These are phyloP conservation scores for Stygiomarasmius scandens DNA, from an alignment of 1,284 basidiomycete species.

Conservation along the genomic window DNA sequence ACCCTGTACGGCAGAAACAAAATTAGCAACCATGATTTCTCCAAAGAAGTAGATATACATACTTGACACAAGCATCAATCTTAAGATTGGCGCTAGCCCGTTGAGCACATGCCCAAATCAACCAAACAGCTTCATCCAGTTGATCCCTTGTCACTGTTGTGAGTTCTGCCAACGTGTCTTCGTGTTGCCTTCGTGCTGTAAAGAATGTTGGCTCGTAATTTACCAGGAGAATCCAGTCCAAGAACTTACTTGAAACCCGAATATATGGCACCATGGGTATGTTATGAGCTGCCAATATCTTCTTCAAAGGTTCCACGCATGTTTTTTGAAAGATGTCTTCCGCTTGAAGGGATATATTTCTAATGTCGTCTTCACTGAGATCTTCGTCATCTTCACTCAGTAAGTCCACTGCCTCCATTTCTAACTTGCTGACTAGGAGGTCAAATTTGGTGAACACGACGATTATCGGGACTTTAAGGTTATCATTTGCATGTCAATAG, in stretches of 20 bases:
- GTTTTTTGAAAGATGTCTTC: constrained; percentile 4
- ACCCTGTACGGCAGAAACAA: no score
- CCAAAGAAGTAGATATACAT: constrained; percentile 8
- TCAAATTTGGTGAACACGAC: constrained; percentile 34
- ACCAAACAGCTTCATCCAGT: constrained; percentile 18
- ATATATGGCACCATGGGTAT: constrained; percentile 3
- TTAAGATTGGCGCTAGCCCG: constrained; percentile 19
- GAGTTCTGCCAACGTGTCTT: constrained; percentile 5
- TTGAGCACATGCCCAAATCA: constrained; percentile 21
- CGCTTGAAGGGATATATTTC: constrained; percentile 1
- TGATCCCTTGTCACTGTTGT: constrained; percentile 8
- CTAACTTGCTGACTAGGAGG: constrained; percentile 18
- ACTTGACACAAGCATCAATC: constrained; percentile 23
- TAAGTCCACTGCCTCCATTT: constrained; percentile 5
- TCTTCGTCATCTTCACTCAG: constrained; percentile 3
- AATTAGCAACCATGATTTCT: no score
- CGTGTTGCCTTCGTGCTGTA: constrained; percentile 8
- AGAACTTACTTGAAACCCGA: not conserved
- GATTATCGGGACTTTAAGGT: constrained; percentile 28
- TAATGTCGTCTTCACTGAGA: constrained; percentile 4
- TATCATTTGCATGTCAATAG: not conserved
- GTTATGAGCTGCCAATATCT: not conserved
- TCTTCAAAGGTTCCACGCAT: constrained; percentile 8
- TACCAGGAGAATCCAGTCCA: not conserved
- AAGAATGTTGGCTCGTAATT: not conserved